Base-by-base conservation (phyloP, 352 stramenopile genomes). In the Pythium rishiriense region DNA sequence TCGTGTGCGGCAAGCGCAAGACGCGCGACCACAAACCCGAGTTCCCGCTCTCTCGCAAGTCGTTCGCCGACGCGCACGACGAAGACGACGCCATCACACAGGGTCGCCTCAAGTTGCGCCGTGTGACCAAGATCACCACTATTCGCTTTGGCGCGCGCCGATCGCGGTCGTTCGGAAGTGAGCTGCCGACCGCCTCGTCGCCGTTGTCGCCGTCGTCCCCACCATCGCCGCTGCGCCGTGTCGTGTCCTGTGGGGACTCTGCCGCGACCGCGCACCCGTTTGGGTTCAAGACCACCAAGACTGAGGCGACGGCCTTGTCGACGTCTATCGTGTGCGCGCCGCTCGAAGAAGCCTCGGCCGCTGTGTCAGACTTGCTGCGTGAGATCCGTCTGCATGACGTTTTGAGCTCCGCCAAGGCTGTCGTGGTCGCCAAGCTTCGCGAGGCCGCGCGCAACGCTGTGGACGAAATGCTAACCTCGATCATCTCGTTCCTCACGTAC, bases 401-500 rank as follows among this genome's bases (percentile, higher is more conserved):
- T 46, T 17, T 72, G 65, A 72, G 58, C 58, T 72, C 65, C 65
- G 58, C 58, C 57, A 68, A 64, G 54, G 29, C 52, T 3, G 53
- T 70, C 25, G 35, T 75, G 41, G 12, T 62, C 42, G 53, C 50
- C 39, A 79, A 79, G 58, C 58, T 77, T 2, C 66, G 55, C 19
- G 63, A 69, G 17, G 70, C 63, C 21, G 63, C 49, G 19, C 62
- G 61, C 37, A 76, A 78, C 55, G 73, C 71, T 12, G 52, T 76
- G 0, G 73, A 76, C 53, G 70, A 81, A 49, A 48, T 76, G 37
- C 64, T 81, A 15, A 66, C 62, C 4, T 78, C 70, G 8, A 66
- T 74, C 15, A 61, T 81, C 59, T 78, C 69, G 50, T 78, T 78
- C 51, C 25, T 77, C 49, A 74, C 71, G 42, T 81, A 81, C 73